Evolutionary conservation across 768 basidiomycete species (phyloP).

Genomic region (Punctularia strigosozonata): DNA sequence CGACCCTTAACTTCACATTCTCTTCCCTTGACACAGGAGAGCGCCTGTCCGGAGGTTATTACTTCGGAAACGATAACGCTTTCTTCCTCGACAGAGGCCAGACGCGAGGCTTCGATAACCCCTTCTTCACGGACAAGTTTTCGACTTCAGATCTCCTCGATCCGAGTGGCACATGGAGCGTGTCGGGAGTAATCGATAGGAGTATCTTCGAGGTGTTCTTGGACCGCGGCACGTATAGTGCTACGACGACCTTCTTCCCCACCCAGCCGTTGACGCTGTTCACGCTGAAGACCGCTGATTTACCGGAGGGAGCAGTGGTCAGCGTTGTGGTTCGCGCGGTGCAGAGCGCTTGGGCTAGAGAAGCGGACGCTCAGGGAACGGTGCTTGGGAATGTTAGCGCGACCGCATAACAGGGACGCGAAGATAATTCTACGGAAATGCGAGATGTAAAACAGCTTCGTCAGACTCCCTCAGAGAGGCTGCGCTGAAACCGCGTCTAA

Average conservation of each 20-base stretch:
- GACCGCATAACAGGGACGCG: no score
- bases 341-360: not conserved
- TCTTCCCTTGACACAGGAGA: not conserved
- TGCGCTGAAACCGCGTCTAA: no score
- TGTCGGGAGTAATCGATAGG: not conserved
- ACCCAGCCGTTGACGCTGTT: not conserved
- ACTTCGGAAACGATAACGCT: not conserved
- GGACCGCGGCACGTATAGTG: not conserved
- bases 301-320: not conserved
- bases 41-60: not conserved
- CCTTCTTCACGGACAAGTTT: not conserved
- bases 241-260: not conserved
- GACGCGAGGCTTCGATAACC: not conserved
- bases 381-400: not conserved
- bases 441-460: no score
- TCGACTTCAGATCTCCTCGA: not conserved
- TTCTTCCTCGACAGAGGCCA: not conserved
- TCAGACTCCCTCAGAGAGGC: no score
- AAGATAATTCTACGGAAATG: no score
- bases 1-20: not conserved
- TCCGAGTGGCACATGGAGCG: not conserved
- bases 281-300: not conserved
- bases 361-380: not conserved
- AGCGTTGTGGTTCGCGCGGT: not conserved
- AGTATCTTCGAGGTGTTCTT: not conserved